A percentile compares a stretch with the other conserved stretches of the same genome.
Evolutionary conservation across 2,329 filamentous ascomycete species (phyloP).

Genomic region (Neospermospora avenae): DNA sequence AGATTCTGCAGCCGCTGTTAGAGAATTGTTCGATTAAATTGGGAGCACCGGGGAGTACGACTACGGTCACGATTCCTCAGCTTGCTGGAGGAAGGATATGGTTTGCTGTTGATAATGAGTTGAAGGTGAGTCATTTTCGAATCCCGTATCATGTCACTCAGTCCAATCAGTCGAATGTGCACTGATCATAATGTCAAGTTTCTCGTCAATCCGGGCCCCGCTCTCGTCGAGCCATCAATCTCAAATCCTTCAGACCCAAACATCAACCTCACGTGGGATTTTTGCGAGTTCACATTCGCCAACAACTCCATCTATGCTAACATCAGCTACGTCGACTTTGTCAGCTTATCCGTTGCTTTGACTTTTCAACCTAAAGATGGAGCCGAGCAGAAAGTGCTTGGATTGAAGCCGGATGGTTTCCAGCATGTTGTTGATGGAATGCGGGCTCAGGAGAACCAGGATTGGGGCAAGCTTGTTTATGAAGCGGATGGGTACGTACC

Average conservation of each 20-base stretch:
- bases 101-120: slow-evolving; percentile 61
- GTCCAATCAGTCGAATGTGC: not conserved
- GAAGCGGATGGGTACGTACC: slow-evolving; percentile 52
- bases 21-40: slow-evolving; percentile 61
- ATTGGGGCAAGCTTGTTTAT: slow-evolving; percentile 57
- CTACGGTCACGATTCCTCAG: slow-evolving; percentile 62
- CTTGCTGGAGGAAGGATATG: slow-evolving; percentile 70
- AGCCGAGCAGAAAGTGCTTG: slow-evolving; percentile 48
- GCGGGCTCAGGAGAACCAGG: slow-evolving; percentile 43
- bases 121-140: slow-evolving; percentile 36
- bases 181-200: slow-evolving; percentile 42
- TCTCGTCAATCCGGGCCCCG: slow-evolving; percentile 63
- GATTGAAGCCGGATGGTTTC: slow-evolving; percentile 54
- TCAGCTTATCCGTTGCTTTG: slow-evolving; percentile 60
- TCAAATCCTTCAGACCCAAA: slow-evolving; percentile 64
- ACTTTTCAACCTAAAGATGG: slow-evolving; percentile 44
- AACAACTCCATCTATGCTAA: slow-evolving; percentile 60
- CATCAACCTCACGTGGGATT: slow-evolving; percentile 60
- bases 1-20: slow-evolving; percentile 48
- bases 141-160: not conserved
- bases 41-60: slow-evolving; percentile 56
- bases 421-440: slow-evolving; percentile 52
- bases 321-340: slow-evolving; percentile 75
- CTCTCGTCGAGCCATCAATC: slow-evolving; percentile 71
- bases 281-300: slow-evolving; percentile 69